phyloP scores from a whole-genome alignment of 768 basidiomycete genomes.

The Lentinula lateritia region DNA sequence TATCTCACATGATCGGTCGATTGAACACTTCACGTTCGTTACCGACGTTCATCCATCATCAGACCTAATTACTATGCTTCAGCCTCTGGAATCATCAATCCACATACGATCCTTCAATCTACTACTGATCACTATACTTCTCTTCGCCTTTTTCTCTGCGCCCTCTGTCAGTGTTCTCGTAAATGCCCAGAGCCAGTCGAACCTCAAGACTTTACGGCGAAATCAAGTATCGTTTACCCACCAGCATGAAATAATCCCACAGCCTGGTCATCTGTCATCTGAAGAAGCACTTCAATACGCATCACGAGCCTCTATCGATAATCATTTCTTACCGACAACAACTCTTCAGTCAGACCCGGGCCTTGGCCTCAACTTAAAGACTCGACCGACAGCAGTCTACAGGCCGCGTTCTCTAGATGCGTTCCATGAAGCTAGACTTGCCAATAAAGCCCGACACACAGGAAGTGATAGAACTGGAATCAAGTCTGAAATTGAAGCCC shows the following conservation, averaged over 20 bases:
- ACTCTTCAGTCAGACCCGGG: background rate
- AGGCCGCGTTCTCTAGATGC: slow-evolving; percentile 49
- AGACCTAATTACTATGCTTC: background rate
- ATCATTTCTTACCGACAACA: background rate
- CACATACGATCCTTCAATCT: background rate
- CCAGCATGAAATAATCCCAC: background rate
- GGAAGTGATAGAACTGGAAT: slow-evolving; percentile 19
- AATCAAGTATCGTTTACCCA: background rate
- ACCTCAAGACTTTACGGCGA: too few relatives aligned
- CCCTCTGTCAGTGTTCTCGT: background rate
- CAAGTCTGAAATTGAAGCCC: background rate
- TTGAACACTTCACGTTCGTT: too few relatives aligned
- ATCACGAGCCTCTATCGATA: background rate
- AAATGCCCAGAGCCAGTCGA: background rate
- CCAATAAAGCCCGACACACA: slow-evolving; percentile 35
- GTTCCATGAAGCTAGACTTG: slow-evolving; percentile 42
- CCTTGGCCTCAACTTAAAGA: slow-evolving; percentile 23
- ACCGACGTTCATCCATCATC: too few relatives aligned
- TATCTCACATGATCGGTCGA: too few relatives aligned
- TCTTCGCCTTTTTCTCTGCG: background rate
- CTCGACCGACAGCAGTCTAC: slow-evolving; percentile 52
- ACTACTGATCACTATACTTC: background rate
- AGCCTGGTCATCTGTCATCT: background rate
- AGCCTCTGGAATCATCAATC: background rate
- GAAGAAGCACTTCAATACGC: background rate